phyloP scores from a whole-genome alignment of 2,329 filamentous ascomycete genomes.

The Ceratocystis ficicola region DNA sequence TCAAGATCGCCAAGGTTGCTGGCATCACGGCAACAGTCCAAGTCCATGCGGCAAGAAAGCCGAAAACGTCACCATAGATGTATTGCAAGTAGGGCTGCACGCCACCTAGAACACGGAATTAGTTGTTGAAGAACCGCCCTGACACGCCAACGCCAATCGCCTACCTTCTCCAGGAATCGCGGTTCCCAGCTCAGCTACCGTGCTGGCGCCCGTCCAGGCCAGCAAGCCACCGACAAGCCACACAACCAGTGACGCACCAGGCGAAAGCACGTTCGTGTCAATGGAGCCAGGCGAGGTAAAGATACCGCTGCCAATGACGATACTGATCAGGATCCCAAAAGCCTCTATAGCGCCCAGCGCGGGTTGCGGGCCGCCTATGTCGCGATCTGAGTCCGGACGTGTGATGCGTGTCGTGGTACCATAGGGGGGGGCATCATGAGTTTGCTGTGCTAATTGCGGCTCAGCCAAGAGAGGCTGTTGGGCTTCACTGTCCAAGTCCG shows the following conservation, averaged over 20 bases:
- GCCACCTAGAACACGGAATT: slow-evolving; percentile 33
- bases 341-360: slow-evolving; percentile 38
- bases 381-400: background rate
- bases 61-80: slow-evolving; percentile 48
- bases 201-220: slow-evolving; percentile 52
- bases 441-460: background rate
- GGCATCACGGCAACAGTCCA: slow-evolving; percentile 55
- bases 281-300: slow-evolving; percentile 54
- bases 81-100: slow-evolving; percentile 51
- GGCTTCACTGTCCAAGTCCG: background rate
- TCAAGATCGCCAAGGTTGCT: slow-evolving; percentile 50
- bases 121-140: background rate
- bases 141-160: background rate
- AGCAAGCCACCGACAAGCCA: slow-evolving; percentile 51
- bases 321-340: slow-evolving; percentile 49
- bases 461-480: slow-evolving; percentile 5
- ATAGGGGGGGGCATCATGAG: background rate
- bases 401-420: background rate
- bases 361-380: slow-evolving; percentile 23
- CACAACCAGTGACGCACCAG: slow-evolving; percentile 44
- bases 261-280: slow-evolving; percentile 51
- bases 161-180: slow-evolving; percentile 49
- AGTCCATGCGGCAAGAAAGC: slow-evolving; percentile 53
- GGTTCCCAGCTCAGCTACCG: slow-evolving; percentile 51
- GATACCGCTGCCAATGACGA: slow-evolving; percentile 53